A percentile compares a stretch with the other conserved stretches of the same genome.
These are phyloP conservation scores for Diaporthe humulicola DNA, from an alignment of 2,329 filamentous ascomycete genomes.

Conservation along the genomic window DNA sequence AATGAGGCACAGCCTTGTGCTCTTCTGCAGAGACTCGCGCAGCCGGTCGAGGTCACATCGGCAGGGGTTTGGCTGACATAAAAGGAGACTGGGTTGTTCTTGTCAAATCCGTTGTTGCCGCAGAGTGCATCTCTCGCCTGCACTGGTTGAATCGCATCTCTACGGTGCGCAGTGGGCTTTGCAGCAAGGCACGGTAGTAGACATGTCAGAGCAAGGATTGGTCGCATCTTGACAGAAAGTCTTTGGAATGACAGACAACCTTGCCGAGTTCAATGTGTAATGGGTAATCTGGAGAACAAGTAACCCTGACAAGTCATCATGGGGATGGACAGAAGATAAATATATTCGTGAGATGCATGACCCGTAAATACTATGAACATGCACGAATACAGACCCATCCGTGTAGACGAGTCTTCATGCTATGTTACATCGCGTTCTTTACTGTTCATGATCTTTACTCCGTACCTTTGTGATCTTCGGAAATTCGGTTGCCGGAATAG, in stretches of 20 bases:
- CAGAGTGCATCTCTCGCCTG: conserved; percentile 1
- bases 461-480: background rate
- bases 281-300: background rate
- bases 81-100: background rate
- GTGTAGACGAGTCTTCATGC: background rate
- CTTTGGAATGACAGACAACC: background rate
- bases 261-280: background rate
- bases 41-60: background rate
- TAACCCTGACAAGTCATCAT: background rate
- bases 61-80: background rate
- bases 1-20: background rate
- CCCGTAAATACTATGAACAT: background rate
- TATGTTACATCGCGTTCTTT: background rate
- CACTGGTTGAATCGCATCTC: background rate
- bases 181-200: background rate
- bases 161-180: background rate
- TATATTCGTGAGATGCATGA: background rate
- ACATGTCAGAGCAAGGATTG: background rate
- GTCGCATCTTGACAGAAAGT: background rate
- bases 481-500: background rate
- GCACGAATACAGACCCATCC: background rate
- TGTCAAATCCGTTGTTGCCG: background rate
- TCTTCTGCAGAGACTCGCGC: background rate
- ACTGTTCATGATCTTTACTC: background rate
- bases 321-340: background rate